Conservation (phyloP, 768 basidiomycete genomes). For the Rubroboletus satanas region DNA sequence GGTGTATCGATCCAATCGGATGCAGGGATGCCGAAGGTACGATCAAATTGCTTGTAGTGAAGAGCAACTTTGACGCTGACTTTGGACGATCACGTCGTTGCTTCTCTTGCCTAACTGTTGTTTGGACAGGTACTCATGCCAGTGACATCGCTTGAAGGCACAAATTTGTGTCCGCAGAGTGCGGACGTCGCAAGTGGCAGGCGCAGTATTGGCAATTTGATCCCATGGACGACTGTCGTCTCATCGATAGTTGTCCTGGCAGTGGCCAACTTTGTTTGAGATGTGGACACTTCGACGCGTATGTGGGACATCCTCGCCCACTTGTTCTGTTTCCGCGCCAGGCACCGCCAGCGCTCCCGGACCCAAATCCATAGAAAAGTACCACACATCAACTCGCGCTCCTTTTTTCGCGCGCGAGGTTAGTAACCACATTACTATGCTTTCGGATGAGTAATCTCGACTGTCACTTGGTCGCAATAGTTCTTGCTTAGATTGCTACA, state of each 20-base stretch:
- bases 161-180: constrained; percentile 20
- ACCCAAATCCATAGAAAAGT: not conserved
- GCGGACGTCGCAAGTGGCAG: constrained; percentile 1
- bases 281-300: not conserved
- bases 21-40: constrained; percentile 46
- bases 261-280: constrained; percentile 7
- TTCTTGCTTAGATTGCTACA: constrained; percentile 7
- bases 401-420: not conserved
- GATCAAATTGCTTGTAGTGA: not conserved
- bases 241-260: constrained; percentile 2
- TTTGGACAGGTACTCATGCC: constrained; percentile 35
- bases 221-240: constrained; percentile 9
- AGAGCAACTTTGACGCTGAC: not conserved
- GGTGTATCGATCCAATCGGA: constrained; percentile 37
- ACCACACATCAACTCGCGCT: not conserved
- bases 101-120: not conserved
- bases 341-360: not conserved
- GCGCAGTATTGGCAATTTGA: not conserved
- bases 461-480: not conserved
- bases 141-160: constrained; percentile 21
- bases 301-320: not conserved
- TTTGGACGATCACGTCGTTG: not conserved
- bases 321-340: not conserved
- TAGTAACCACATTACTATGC: constrained; percentile 1
- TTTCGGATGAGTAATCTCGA: constrained; percentile 1